Conservation (phyloP, 1,139 yeast species). For the Magnusiomyces suaveolens region DNA sequence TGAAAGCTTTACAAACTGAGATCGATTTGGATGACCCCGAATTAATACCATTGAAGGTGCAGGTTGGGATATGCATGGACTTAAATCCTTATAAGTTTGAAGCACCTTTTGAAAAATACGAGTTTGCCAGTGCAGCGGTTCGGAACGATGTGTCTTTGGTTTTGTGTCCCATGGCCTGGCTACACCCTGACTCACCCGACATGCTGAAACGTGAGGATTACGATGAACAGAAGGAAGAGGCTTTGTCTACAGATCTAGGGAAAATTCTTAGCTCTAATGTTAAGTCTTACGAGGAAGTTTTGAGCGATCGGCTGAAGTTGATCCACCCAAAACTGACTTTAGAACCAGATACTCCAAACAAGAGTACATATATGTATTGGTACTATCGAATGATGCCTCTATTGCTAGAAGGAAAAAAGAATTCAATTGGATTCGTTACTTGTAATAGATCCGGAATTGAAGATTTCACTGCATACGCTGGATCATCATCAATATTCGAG, state of each 20-base stretch:
- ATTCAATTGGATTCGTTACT: conserved; percentile 36
- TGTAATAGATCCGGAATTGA: conserved; percentile 75
- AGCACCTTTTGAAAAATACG: conserved; percentile 68
- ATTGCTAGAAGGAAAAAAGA: conserved; percentile 27
- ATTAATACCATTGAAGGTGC: conserved; percentile 29
- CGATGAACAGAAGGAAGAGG: conserved; percentile 15
- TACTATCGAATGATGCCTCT: conserved; percentile 60
- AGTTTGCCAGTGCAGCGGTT: conserved; percentile 52
- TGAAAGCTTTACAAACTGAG: too few relatives aligned
- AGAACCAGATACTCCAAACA: conserved; percentile 32
- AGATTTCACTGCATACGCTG: conserved; percentile 59
- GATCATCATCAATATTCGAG: conserved; percentile 40
- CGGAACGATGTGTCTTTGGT: conserved; percentile 45
- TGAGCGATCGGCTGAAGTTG: background rate
- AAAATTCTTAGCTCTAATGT: background rate
- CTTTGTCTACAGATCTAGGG: background rate
- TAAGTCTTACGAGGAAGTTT: conserved; percentile 5
- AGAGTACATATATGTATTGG: conserved; percentile 52
- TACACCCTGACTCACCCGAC: conserved; percentile 38
- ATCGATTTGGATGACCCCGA: too few relatives aligned
- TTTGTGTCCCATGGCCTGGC: conserved; percentile 85
- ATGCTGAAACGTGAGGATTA: conserved; percentile 17
- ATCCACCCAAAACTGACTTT: conserved; percentile 15
- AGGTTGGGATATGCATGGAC: conserved; percentile 93
- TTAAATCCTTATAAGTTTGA: conserved; percentile 75